A percentile compares a stretch with the other conserved stretches of the same genome.
Conservation (phyloP, 495 filamentous ascomycete genomes). For the Lindgomyces ingoldianus region DNA sequence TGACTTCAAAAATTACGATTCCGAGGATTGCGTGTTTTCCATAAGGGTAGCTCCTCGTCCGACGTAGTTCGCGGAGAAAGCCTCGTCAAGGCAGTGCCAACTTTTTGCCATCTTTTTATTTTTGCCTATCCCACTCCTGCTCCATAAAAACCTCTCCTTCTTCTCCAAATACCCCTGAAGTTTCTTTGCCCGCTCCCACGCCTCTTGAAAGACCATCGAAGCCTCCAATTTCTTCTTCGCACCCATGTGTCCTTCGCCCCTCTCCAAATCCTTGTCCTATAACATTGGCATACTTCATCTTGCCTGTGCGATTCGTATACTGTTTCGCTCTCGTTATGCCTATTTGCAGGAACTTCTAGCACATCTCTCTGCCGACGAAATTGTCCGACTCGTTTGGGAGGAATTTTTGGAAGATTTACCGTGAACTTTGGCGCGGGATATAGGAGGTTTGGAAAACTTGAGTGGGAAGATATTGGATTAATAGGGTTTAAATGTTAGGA, state of each 20-base stretch:
- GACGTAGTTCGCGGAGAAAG: too few relatives aligned
- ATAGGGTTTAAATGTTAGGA: conserved; percentile 57
- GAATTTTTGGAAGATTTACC: conserved; percentile 47
- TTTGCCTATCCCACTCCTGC: conserved; percentile 44
- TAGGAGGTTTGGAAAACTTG: conserved; percentile 54
- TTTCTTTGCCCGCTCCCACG: conserved; percentile 49
- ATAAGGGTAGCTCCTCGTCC: too few relatives aligned
- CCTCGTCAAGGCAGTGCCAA: too few relatives aligned
- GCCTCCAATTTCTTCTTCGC: conserved; percentile 42
- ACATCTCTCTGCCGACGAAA: conserved; percentile 58
- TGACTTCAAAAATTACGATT: too few relatives aligned
- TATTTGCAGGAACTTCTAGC: conserved; percentile 58
- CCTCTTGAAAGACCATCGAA: conserved; percentile 44
- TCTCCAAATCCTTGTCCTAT: conserved; percentile 38
- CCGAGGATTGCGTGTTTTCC: too few relatives aligned
- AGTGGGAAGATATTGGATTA: conserved; percentile 54
- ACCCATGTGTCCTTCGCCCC: conserved; percentile 35
- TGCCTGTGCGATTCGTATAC: conserved; percentile 55
- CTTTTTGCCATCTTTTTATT: conserved; percentile 5
- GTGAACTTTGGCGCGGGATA: conserved; percentile 48
- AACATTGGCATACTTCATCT: conserved; percentile 50
- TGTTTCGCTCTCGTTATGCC: conserved; percentile 55
- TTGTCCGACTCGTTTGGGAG: conserved; percentile 49
- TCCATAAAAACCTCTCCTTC: conserved; percentile 47
- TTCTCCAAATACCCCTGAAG: conserved; percentile 47